Percentiles rank a stretch among this genome's conserved stretches.
These are phyloP conservation scores for Trypanosoma melophagium DNA, from an alignment of 208 protist genomes.

Conservation along the genomic window DNA sequence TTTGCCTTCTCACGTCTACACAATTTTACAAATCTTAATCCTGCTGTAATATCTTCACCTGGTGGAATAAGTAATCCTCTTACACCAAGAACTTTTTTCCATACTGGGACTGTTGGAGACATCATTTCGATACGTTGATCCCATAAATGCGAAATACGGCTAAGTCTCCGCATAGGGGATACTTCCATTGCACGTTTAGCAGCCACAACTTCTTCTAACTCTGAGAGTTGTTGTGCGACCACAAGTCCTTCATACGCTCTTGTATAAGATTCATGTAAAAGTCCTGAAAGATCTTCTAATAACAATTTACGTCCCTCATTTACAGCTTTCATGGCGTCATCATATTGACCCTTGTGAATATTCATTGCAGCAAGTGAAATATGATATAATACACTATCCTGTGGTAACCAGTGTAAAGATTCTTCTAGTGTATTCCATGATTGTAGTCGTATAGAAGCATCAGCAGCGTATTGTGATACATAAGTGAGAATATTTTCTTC, in stretches of 20 bases:
- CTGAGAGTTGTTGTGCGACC: slow-evolving; percentile 95
- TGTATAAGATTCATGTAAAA: slow-evolving; percentile 86
- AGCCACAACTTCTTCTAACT: slow-evolving; percentile 97
- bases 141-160: slow-evolving; percentile 90
- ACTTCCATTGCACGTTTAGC: slow-evolving; percentile 77
- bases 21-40: slow-evolving; percentile 97
- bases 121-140: slow-evolving; percentile 89
- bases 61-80: slow-evolving; percentile 92
- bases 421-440: slow-evolving; percentile 64
- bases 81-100: slow-evolving; percentile 96
- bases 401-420: slow-evolving; percentile 54
- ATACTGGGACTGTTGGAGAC: slow-evolving; percentile 92
- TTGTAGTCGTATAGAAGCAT: slow-evolving; percentile 81
- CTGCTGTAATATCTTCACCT: slow-evolving; percentile 91
- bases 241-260: slow-evolving; percentile 95
- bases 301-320: slow-evolving; percentile 63
- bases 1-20: slow-evolving; percentile 83
- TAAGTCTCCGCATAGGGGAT: slow-evolving; percentile 59
- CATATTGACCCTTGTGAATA: slow-evolving; percentile 61
- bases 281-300: slow-evolving; percentile 66
- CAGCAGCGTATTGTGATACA: slow-evolving; percentile 81
- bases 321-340: slow-evolving; percentile 47
- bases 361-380: slow-evolving; percentile 58
- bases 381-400: slow-evolving; percentile 62
- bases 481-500: slow-evolving; percentile 67